Evolutionary conservation across 1,284 basidiomycete genomes (phyloP).

Genomic region (Laetiporus sulphureus): DNA sequence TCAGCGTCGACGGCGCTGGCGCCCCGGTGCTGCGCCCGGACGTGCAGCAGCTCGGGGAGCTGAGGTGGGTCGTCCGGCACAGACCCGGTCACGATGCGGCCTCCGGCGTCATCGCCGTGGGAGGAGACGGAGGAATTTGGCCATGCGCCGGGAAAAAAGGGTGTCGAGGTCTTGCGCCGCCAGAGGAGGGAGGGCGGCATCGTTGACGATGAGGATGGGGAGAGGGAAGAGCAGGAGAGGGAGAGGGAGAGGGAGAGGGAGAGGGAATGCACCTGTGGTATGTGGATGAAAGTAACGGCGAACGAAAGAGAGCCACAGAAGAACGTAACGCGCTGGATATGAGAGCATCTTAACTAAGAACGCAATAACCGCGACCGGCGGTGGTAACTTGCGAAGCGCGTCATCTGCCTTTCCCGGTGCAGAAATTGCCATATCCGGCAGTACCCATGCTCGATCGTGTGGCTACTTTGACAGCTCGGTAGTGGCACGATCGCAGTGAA

Average conservation of each 20-base stretch:
- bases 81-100: neutral
- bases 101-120: conserved; percentile 4
- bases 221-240: conserved; percentile 1
- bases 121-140: conserved; percentile 17
- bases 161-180: conserved; percentile 17
- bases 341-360: neutral
- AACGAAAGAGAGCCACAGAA: no score
- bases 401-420: conserved; percentile 10
- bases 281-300: neutral
- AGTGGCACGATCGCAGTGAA: no score
- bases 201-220: neutral
- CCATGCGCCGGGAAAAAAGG: conserved; percentile 25
- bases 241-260: conserved; percentile 7
- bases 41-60: conserved; percentile 1
- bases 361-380: conserved; percentile 1
- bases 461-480: no score
- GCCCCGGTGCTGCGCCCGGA: neutral
- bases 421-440: neutral
- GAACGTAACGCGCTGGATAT: no score
- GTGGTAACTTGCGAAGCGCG: conserved; percentile 8
- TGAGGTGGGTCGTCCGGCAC: conserved; percentile 1
- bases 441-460: no score
- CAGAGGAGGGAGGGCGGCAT: conserved; percentile 16
- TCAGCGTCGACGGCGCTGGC: neutral
- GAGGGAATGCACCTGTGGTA: conserved; percentile 1